phyloP scores from a whole-genome alignment of 306 rosid species.

The Gastrolobium villosum region DNA sequence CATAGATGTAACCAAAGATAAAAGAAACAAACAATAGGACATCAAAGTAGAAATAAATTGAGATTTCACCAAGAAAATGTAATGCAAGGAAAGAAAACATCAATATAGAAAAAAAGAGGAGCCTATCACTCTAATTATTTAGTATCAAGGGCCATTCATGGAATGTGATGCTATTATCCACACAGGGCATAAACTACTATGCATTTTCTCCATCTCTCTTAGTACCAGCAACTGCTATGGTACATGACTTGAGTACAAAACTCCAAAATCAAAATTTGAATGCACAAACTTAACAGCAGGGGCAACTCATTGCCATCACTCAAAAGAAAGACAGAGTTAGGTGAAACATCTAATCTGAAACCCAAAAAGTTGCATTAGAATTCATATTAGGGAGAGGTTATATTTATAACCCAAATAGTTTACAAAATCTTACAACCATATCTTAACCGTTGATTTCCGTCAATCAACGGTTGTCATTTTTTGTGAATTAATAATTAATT shows the following conservation, averaged over 20 bases:
- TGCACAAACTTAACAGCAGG: neutral
- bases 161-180: neutral
- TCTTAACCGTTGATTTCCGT: too few species aligned
- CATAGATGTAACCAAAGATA: conserved; percentile 22
- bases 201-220: neutral
- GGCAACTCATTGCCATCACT: neutral
- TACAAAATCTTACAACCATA: too few species aligned
- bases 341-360: neutral
- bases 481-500: too few species aligned
- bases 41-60: conserved; percentile 7
- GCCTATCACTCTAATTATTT: neutral
- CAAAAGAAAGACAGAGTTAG: neutral
- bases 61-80: neutral
- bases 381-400: too few species aligned
- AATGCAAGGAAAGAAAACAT: neutral
- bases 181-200: neutral
- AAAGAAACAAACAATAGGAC: neutral
- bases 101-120: neutral
- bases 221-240: neutral
- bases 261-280: neutral
- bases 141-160: neutral
- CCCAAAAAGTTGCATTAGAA: neutral
- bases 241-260: neutral
- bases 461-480: too few species aligned
- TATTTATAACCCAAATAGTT: too few species aligned